Evolutionary conservation across 176 grass and related monocot genomes (phyloP).

Genomic region (Oryza coarctata): DNA sequence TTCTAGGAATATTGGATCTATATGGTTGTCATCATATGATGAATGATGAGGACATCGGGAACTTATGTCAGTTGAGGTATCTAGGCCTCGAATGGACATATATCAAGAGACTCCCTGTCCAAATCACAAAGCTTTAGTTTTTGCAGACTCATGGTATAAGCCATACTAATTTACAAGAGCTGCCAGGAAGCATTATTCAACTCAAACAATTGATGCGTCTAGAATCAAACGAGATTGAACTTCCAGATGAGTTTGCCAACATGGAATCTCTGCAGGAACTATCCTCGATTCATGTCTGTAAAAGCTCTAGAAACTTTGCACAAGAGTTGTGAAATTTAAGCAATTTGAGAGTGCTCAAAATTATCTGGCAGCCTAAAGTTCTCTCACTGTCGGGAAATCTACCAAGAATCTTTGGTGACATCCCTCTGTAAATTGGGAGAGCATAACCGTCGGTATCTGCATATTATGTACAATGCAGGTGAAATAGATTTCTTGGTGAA

Average conservation of each 20-base stretch:
- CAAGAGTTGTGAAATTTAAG: background rate
- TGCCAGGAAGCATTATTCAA: slow-evolving; percentile 13
- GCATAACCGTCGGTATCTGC: background rate
- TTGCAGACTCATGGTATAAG: slow-evolving; percentile 11
- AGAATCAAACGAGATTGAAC: background rate
- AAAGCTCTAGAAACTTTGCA: background rate
- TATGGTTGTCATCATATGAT: background rate
- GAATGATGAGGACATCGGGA: background rate
- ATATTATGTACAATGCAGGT: background rate
- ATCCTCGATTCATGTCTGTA: background rate
- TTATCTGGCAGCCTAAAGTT: background rate
- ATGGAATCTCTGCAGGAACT: slow-evolving; percentile 16
- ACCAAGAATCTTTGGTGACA: background rate
- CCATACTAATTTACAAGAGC: background rate
- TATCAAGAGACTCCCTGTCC: background rate
- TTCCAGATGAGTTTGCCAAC: background rate
- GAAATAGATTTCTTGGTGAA: background rate
- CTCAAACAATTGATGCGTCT: background rate
- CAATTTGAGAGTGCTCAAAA: background rate
- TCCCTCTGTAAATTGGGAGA: background rate
- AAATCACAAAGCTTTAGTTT: slow-evolving; percentile 15
- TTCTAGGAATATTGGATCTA: slow-evolving; percentile 9
- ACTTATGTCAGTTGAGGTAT: slow-evolving; percentile 20
- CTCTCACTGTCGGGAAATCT: too few species aligned
- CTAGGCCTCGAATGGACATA: background rate